These are phyloP conservation scores for Sarocladium strictum DNA, from an alignment of 2,329 filamentous ascomycete species.

Conservation along the genomic window DNA sequence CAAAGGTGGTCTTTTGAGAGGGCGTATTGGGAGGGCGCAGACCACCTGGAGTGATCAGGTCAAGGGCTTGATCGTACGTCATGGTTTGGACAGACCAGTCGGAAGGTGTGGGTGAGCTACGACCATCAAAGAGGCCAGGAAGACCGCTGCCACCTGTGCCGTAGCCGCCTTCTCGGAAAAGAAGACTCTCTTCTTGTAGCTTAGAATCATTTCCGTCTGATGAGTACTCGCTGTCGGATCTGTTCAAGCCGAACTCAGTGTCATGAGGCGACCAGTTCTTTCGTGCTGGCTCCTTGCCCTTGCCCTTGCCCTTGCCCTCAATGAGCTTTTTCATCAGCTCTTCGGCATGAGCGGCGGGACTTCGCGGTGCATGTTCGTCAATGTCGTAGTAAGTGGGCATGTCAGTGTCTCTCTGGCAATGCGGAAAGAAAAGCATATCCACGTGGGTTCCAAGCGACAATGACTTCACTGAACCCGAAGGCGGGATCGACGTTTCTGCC, in stretches of 20 bases:
- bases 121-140: slow-evolving; percentile 22
- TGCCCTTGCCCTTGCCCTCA: background rate
- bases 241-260: background rate
- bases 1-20: background rate
- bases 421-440: background rate
- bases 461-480: background rate
- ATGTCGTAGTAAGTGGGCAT: background rate
- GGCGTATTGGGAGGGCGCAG: slow-evolving; percentile 3
- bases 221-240: background rate
- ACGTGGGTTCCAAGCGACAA: background rate
- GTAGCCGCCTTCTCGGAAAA: slow-evolving; percentile 22
- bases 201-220: background rate
- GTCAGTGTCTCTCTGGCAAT: background rate
- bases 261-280: slow-evolving; percentile 2
- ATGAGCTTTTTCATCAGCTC: background rate
- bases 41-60: background rate
- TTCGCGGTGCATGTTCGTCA: background rate
- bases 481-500: slow-evolving; percentile 35
- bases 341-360: background rate
- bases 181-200: slow-evolving; percentile 15
- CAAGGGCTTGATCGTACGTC: background rate
- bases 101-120: background rate
- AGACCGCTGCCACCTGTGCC: slow-evolving; percentile 17
- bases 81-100: slow-evolving; percentile 6
- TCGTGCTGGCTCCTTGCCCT: background rate